Conservation (phyloP, 2,329 filamentous ascomycete genomes). For the Alternaria triticina region DNA sequence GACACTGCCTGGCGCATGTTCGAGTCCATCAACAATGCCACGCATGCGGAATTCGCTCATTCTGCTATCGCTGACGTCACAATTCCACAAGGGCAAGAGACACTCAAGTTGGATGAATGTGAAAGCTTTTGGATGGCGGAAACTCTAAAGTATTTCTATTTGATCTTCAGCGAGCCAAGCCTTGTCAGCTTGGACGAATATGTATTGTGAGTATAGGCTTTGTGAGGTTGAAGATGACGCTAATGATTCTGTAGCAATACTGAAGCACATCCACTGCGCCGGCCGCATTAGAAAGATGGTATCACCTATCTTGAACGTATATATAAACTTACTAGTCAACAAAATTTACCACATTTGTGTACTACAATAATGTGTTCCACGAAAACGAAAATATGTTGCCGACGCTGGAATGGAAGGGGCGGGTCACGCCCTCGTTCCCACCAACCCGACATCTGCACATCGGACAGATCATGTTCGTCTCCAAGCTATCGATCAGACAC, state of each 20-base stretch:
- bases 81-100: constrained; percentile 34
- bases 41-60: constrained; percentile 70
- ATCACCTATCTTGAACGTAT: background rate
- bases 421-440: background rate
- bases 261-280: constrained; percentile 60
- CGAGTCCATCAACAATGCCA: constrained; percentile 69
- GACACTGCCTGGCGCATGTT: constrained; percentile 91
- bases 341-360: background rate
- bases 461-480: background rate
- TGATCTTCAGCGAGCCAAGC: constrained; percentile 76
- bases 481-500: background rate
- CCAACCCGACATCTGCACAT: background rate
- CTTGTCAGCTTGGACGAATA: constrained; percentile 71
- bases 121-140: constrained; percentile 90
- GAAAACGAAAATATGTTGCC: background rate
- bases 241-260: constrained; percentile 51
- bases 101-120: constrained; percentile 42
- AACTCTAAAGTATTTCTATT: constrained; percentile 90
- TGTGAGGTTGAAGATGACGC: background rate
- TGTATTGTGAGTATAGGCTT: constrained; percentile 56
- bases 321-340: background rate
- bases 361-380: background rate
- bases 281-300: constrained; percentile 27
- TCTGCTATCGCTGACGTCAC: constrained; percentile 73
- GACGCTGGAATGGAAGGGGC: background rate